Base-by-base conservation (phyloP, 768 basidiomycete species). In the Filobasidium floriforme region DNA sequence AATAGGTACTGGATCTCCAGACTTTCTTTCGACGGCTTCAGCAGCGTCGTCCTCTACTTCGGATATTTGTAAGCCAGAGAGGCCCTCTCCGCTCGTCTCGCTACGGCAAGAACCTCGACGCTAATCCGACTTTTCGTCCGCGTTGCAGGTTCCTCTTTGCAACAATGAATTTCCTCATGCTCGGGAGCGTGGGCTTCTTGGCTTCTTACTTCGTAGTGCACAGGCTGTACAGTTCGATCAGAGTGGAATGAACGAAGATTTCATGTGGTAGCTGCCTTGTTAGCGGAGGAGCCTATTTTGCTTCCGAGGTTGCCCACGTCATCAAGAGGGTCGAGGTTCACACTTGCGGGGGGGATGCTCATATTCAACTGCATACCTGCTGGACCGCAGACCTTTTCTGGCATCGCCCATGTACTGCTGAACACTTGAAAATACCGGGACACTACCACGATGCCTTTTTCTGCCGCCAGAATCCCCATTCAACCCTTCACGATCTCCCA, bases 131-230 rank as follows among this genome's bases (percentile, higher is more conserved):
- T 9, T 29, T 22, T 14, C 49, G 18, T 28, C 22, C 4, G n/a
- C 59, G 14, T 49, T 14, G 18, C 22, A 79, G 77, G 44, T 82
- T 89, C 74, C 82, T 96, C 49, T 83, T 97, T 63, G 85, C 86
- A 18, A 74, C 91, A n/a, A 80, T 94, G 40, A 85, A 89, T 74
- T 97, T 94, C 83, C 81, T 97, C 28, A 83, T 92, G 63, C 91
- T 90, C 63, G 92, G 92, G 86, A 76, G 90, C 12, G 90, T 96
- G 70, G 92, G 92, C 11, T 96, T 92, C 82, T 81, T 92, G 46
- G 88, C 91, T 24, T 85, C 88, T 5, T 93, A 92, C 71, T 93
- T 89, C 87, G 90, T 89, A n/a, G 84, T 96, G 49, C 83, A 88
- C 67, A 84, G 82, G 78, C 79, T 97, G 65, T 97, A 97, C 76